These are phyloP conservation scores for Scheffersomyces amazonensis DNA, from an alignment of 805 yeast genomes.

Conservation along the genomic window DNA sequence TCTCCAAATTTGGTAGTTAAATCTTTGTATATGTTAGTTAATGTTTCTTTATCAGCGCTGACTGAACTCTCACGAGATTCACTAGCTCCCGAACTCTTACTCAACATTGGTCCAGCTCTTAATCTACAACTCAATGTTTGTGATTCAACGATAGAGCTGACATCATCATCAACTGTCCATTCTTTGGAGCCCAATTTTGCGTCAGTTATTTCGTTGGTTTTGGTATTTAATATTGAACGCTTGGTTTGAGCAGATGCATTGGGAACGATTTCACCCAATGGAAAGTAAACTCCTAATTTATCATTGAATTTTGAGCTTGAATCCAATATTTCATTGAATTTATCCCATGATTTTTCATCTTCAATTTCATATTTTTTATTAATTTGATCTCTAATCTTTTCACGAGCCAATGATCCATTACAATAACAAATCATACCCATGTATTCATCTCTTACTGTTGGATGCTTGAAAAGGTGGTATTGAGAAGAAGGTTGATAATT, in stretches of 20 bases:
- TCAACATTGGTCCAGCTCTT: constrained; percentile 75
- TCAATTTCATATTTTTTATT: constrained; percentile 41
- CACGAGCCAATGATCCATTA: constrained; percentile 87
- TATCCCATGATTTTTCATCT: constrained; percentile 50
- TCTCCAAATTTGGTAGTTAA: constrained; percentile 35
- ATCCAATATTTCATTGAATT: constrained; percentile 56
- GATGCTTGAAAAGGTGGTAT: constrained; percentile 85
- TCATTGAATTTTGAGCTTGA: constrained; percentile 30
- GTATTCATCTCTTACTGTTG: constrained; percentile 68
- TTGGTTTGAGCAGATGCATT: constrained; percentile 65
- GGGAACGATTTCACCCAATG: constrained; percentile 89
- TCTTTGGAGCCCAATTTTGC: constrained; percentile 14
- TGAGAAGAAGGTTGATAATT: constrained; percentile 74
- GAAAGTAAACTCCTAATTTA: constrained; percentile 77
- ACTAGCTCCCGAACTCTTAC: constrained; percentile 15
- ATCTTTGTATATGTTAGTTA: constrained; percentile 21
- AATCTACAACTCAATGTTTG: constrained; percentile 84
- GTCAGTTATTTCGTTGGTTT: constrained; percentile 19
- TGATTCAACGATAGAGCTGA: constrained; percentile 73
- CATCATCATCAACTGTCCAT: constrained; percentile 64
- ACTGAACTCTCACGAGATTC: constrained; percentile 4
- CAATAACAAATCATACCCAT: constrained; percentile 97
- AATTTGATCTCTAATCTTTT: constrained; percentile 62
- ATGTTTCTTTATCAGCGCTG: constrained; percentile 8
- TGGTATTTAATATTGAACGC: constrained; percentile 42